Percentiles rank a stretch among this genome's conserved stretches.
These are phyloP conservation scores for Ophiocordyceps camponoti-leonardi DNA, from an alignment of 2,329 filamentous ascomycete species.

Conservation along the genomic window DNA sequence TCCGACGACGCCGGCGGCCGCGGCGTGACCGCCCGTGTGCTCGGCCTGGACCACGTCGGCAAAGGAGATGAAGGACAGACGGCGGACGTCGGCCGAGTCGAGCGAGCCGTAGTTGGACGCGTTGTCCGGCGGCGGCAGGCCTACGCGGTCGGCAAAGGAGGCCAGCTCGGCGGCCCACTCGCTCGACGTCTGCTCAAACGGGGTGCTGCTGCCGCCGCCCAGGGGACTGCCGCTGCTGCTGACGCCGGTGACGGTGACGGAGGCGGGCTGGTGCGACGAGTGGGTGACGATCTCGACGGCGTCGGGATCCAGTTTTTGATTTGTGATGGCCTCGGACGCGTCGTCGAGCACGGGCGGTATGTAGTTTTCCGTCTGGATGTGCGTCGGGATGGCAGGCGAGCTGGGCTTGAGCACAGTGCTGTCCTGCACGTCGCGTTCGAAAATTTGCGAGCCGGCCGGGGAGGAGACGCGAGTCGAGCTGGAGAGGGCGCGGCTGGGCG, in stretches of 20 bases:
- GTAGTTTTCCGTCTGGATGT: conserved; percentile 87
- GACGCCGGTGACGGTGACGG: conserved; percentile 42
- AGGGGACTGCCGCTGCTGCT: conserved; percentile 12
- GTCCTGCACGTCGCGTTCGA: conserved; percentile 90
- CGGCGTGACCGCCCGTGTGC: conserved; percentile 38
- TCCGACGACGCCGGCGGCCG: conserved; percentile 23
- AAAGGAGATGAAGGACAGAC: conserved; percentile 90
- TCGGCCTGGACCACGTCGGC: conserved; percentile 85
- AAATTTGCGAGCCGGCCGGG: conserved; percentile 66
- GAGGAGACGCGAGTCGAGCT: conserved; percentile 62
- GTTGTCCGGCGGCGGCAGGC: conserved; percentile 32
- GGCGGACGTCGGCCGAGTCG: conserved; percentile 58
- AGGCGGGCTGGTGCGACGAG: conserved; percentile 63
- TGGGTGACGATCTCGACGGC: conserved; percentile 88
- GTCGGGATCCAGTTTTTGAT: conserved; percentile 68
- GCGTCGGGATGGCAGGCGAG: conserved; percentile 76
- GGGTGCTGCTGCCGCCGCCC: conserved; percentile 8
- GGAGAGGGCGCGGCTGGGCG: conserved; percentile 48
- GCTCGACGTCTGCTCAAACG: conserved; percentile 23
- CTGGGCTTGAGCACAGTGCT: conserved; percentile 46
- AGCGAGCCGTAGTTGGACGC: conserved; percentile 63
- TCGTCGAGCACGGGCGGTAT: conserved; percentile 86
- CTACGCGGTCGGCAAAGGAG: conserved; percentile 29
- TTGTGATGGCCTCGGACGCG: conserved; percentile 81
- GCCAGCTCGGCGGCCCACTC: conserved; percentile 42